Evolutionary conservation across 2,329 filamentous ascomycete genomes (phyloP), one percentile per base, ranked within the genome.

Genomic region (Tolypocladium pustulatum): DNA sequence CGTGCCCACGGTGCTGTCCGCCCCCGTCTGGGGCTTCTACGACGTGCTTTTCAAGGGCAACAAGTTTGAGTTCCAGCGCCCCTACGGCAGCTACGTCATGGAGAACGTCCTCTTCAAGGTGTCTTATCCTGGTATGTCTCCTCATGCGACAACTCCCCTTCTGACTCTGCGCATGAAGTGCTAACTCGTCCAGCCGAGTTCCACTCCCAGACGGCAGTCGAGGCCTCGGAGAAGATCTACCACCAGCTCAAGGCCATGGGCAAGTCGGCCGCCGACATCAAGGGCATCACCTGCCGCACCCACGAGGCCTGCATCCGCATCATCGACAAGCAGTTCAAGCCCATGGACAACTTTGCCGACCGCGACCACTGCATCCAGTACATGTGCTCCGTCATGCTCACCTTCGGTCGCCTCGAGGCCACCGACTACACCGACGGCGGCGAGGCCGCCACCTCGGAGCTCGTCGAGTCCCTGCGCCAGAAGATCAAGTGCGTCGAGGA

Each of bases 31-130:
- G 94, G 94, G 94, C 61, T 99, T 97, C 84, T 99, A 99, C 78
- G 94, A 99, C 72, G 92, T 97, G 64, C 84, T 95, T 64, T 99
- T 97, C 83, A 90, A 92, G 80, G 91, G 91, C 77, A 91, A 95
- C 69, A 90, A 90, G 76, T 99, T 99, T 73, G 81, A 91, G 75
- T 99, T 97, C 83, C 93, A 97, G 81, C 87, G 94, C 63, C 86
- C 88, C 60, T 99, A 99, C 72, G 93, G 92, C 72, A 96, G 89
- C 81, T 99, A 99, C 75, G 94, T 99, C 65, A 99, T 99, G 94
- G 94, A 99, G 85, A 99, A 97, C 71, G 91, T 99, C 61, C 86
- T 99, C 64, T 99, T 99, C 88, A 99, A 99, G 85, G 94, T 99
- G 61, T 99, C 94, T 53, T 97, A 97, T 75, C 93, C 93, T 71